Conservation (phyloP, 164 flowering plant species). For the Magnolia kwangsiensis region DNA sequence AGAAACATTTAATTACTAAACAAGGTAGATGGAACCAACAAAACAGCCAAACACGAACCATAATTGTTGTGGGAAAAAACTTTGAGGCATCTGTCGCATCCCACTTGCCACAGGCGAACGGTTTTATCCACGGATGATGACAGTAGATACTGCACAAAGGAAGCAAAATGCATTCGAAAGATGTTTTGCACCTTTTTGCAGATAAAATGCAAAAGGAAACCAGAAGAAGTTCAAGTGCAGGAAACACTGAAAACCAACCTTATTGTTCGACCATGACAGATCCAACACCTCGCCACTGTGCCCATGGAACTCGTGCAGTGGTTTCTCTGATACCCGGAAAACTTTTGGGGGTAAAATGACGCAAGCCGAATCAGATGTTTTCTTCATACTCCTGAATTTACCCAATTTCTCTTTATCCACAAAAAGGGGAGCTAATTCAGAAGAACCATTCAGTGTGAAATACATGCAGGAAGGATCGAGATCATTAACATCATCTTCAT, state of each 20-base stretch:
- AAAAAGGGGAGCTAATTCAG: slow-evolving; percentile 60
- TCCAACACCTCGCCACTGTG: slow-evolving; percentile 75
- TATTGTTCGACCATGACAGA: slow-evolving; percentile 84
- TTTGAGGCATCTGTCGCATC: slow-evolving; percentile 55
- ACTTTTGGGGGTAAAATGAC: slow-evolving; percentile 77
- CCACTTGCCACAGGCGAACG: slow-evolving; percentile 86
- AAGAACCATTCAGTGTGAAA: slow-evolving; percentile 63
- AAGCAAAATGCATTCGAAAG: not conserved
- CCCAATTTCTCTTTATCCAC: slow-evolving; percentile 49
- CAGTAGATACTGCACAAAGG: slow-evolving; percentile 62
- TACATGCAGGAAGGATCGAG: slow-evolving; percentile 69
- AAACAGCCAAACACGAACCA: slow-evolving; percentile 41
- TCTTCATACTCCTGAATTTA: slow-evolving; percentile 41
- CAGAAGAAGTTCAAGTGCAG: slow-evolving; percentile 4
- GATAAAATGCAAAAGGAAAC: not conserved
- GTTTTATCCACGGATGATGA: slow-evolving; percentile 86
- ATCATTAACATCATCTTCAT: slow-evolving; percentile 47
- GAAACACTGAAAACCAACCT: slow-evolving; percentile 44
- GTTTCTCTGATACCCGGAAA: slow-evolving; percentile 69
- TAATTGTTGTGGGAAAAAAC: slow-evolving; percentile 70
- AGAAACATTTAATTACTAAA: not conserved
- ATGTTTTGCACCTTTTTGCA: not conserved
- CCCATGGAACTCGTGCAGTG: slow-evolving; percentile 81
- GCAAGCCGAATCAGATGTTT: slow-evolving; percentile 66
- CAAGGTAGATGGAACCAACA: not conserved